Base-by-base conservation (phyloP, 371 early-diverging fungal genomes). In the Apophysomyces sp. region DNA sequence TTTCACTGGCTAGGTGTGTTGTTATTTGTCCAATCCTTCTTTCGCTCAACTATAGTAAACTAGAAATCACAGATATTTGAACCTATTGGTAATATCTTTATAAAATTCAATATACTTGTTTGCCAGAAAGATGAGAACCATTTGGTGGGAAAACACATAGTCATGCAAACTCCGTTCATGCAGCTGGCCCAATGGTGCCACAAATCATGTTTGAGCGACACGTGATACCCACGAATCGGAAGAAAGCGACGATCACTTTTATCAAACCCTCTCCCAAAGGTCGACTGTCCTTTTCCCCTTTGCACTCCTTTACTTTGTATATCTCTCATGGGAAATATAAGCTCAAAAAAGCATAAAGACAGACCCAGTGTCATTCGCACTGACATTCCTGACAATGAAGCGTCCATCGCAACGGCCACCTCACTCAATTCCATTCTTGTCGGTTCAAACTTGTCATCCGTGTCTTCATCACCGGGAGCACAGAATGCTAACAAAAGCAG, bases 391-490 rank as follows among this genome's bases (percentile, higher is more conserved):
- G 82, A 81, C 54, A 78, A 81, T 63, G 82, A 81, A 28, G 60
- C 64, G 15, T 68, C 75, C 21, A 73, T 68, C 44, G 68, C 66
- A 24, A 81, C 78, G 4, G 79, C 76, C 1, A 77, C 78, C 8
- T 81, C 82, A 6, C 60, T 78, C 1, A 76, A 71, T 49, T 78
- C 79, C 15, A 81, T 81, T 36, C 74, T 81, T 44, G 68, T 81
- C 26, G 75, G 66, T 60, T 63, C 71, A 1, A 66, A 59, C 12
- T 37, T 49, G n/a, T 12, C 51, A 39, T 31, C 34, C 13, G 44
- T 67, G 55, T 51, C 57, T 3, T 32, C 64, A 36, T 41, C 57
- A 44, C 63, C 67, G 11, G 24, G 12, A n/a, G 58, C 36, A 54
- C 30, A 16, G n/a, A 24, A 32, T 26, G 49, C 54, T 29, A 61